A percentile compares a stretch with the other conserved stretches of the same genome.
These are phyloP conservation scores for Lentinus tigrinus DNA, from an alignment of 768 basidiomycete species.

Conservation along the genomic window DNA sequence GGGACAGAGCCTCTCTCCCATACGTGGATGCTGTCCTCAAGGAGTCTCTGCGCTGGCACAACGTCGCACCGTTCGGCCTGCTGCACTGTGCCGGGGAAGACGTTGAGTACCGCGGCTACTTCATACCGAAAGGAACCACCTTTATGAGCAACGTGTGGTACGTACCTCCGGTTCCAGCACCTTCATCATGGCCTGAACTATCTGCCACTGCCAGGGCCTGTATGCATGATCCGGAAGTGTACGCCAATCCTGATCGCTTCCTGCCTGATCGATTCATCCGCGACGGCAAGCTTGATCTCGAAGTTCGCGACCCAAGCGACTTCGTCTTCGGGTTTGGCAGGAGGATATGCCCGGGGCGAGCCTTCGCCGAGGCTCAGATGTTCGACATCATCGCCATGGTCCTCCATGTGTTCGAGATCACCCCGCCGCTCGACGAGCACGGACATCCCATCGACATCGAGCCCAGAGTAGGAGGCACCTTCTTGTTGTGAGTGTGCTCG, in stretches of 20 bases:
- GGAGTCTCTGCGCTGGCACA: constrained; percentile 19
- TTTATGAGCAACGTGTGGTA: not conserved
- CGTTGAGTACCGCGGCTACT: constrained; percentile 22
- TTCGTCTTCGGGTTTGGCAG: constrained; percentile 12
- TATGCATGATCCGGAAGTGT: not conserved
- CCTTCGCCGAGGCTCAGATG: constrained; percentile 4
- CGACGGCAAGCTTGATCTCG: not conserved
- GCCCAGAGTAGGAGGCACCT: not conserved
- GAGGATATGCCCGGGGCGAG: constrained; percentile 4
- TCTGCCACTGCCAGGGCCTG: constrained; percentile 6
- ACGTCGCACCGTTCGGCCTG: constrained; percentile 22
- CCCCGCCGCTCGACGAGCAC: not conserved
- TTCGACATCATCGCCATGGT: constrained; percentile 5
- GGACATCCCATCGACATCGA: not conserved
- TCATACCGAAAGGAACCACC: constrained; percentile 27
- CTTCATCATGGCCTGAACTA: too few species aligned
- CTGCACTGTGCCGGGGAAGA: constrained; percentile 17
- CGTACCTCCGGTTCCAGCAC: not conserved
- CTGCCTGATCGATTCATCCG: constrained; percentile 6
- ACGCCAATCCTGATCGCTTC: constrained; percentile 5
- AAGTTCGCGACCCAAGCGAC: constrained; percentile 1
- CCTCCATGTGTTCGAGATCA: not conserved
- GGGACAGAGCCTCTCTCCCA: constrained; percentile 19
- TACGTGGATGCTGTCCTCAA: constrained; percentile 23
- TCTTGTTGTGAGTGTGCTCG: not conserved